These are phyloP conservation scores for Pachysandra terminalis DNA, from an alignment of 164 flowering plant genomes.

Conservation along the genomic window DNA sequence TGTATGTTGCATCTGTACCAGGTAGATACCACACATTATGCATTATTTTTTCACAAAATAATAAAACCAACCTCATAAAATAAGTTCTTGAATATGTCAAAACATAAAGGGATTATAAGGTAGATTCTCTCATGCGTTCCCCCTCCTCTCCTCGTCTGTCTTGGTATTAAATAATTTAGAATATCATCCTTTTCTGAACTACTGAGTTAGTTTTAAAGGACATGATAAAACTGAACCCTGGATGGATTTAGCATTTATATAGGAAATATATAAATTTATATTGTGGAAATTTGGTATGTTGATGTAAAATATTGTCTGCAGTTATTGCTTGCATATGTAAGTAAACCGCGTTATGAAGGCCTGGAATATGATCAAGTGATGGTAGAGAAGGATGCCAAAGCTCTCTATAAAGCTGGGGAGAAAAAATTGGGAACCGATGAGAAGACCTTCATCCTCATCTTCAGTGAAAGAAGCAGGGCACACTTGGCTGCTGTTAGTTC, in stretches of 20 bases:
- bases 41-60: too few relatives aligned
- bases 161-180: too few relatives aligned
- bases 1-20: too few relatives aligned
- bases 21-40: too few relatives aligned
- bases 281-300: neutral
- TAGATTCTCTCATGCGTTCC: too few relatives aligned
- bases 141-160: too few relatives aligned
- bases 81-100: too few relatives aligned
- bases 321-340: constrained; percentile 68
- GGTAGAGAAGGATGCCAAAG: constrained; percentile 62
- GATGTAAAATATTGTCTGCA: constrained; percentile 19
- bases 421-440: constrained; percentile 69
- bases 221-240: too few relatives aligned
- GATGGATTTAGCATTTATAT: neutral
- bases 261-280: neutral
- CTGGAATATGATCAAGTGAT: constrained; percentile 49
- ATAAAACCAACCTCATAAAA: too few relatives aligned
- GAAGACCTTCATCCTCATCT: constrained; percentile 51
- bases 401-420: constrained; percentile 67
- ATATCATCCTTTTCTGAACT: too few relatives aligned
- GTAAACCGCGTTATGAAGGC: constrained; percentile 62
- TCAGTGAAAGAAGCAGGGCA: constrained; percentile 66
- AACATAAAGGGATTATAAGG: too few relatives aligned
- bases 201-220: too few relatives aligned
- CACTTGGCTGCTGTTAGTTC: constrained; percentile 60